These are phyloP conservation scores for Magnusiomyces paraingens DNA, from an alignment of 1,139 yeast species.

Conservation along the genomic window DNA sequence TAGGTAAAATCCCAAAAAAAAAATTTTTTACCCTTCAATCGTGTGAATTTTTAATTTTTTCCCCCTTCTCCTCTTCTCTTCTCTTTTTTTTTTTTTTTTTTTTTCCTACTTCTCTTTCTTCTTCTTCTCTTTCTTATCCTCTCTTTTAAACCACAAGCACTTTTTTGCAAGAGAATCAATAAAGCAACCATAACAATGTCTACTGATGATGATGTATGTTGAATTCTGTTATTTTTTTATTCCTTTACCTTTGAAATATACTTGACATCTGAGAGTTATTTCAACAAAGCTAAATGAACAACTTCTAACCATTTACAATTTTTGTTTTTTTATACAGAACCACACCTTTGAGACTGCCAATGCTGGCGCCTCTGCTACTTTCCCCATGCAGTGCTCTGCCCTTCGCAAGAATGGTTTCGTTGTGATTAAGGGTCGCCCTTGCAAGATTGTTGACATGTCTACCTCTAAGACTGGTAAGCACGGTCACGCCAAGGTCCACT, in stretches of 20 bases:
- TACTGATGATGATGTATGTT: conserved; percentile 18
- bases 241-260: not conserved
- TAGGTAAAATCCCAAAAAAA: too few species aligned
- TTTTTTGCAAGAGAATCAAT: not conserved
- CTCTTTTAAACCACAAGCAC: conserved; percentile 3
- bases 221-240: not conserved
- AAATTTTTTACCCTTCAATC: not conserved
- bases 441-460: conserved; percentile 99
- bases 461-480: conserved; percentile 99
- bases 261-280: too few species aligned
- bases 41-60: not conserved
- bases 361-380: conserved; percentile 98
- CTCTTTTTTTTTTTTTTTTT: conserved; percentile 4
- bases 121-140: conserved; percentile 5
- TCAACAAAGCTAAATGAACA: too few species aligned
- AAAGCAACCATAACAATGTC: conserved; percentile 12
- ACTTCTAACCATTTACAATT: too few species aligned
- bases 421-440: conserved; percentile 97
- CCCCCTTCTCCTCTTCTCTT: conserved; percentile 1
- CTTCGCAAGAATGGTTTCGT: conserved; percentile 99
- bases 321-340: conserved; percentile 35
- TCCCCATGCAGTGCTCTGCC: conserved; percentile 99
- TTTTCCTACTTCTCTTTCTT: conserved; percentile 5
- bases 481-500: conserved; percentile 99
- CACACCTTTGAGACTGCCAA: conserved; percentile 96